A percentile compares a stretch with the other conserved stretches of the same genome.
These are phyloP conservation scores for Polygonum aviculare DNA, from an alignment of 148 eudicot species.

Conservation along the genomic window DNA sequence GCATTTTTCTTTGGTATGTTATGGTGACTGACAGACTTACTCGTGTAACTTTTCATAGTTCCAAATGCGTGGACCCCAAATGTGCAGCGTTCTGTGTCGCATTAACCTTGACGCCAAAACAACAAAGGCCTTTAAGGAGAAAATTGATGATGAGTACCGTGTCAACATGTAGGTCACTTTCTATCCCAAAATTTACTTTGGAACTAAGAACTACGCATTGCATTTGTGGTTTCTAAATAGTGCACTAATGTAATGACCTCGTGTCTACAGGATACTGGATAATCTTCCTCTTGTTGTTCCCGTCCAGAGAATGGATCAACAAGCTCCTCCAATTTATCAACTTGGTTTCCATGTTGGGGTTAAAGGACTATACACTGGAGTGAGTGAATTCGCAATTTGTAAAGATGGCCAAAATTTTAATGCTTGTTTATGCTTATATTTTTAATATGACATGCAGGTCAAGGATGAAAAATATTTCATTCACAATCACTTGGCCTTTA, in stretches of 20 bases:
- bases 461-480: constrained; percentile 34
- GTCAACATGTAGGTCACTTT: constrained; percentile 36
- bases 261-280: constrained; percentile 41
- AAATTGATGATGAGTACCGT: constrained; percentile 52
- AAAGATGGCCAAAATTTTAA: not conserved
- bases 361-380: constrained; percentile 48
- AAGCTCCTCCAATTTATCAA: constrained; percentile 44
- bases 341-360: constrained; percentile 54
- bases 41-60: constrained; percentile 24
- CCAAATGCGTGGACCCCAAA: constrained; percentile 48
- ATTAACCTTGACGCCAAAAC: constrained; percentile 38
- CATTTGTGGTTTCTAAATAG: not conserved
- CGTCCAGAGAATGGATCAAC: constrained; percentile 38
- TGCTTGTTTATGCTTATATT: constrained; percentile 1
- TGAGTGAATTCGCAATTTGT: constrained; percentile 18
- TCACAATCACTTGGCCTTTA: constrained; percentile 40
- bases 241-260: not conserved
- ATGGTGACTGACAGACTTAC: not conserved
- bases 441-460: constrained; percentile 20
- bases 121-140: constrained; percentile 50
- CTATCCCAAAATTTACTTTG: constrained; percentile 3
- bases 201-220: not conserved
- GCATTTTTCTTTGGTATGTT: not conserved
- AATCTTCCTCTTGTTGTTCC: constrained; percentile 60
- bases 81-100: constrained; percentile 45